A percentile compares a stretch with the other conserved stretches of the same genome.
Conservation (phyloP, 148 eudicot species). For the Polygonum aviculare region DNA sequence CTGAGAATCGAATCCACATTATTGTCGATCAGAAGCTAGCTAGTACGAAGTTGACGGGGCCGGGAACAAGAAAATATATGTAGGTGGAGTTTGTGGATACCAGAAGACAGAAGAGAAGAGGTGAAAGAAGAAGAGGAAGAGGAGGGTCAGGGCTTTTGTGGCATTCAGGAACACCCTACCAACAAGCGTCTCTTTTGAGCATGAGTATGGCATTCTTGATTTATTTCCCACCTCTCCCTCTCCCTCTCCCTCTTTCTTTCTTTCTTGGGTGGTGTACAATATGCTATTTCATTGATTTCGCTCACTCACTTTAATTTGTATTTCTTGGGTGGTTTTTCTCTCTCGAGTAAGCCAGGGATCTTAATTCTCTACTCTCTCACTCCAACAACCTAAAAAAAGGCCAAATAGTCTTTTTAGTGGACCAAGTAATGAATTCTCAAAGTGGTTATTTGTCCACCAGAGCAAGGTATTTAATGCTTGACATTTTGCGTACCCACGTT, state of each 20-base stretch:
- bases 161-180: background rate
- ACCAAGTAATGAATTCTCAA: too few relatives aligned
- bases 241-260: too few relatives aligned
- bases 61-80: too few relatives aligned
- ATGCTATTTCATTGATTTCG: too few relatives aligned
- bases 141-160: background rate
- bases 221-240: background rate
- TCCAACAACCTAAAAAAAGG: background rate
- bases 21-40: background rate
- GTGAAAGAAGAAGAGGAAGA: background rate
- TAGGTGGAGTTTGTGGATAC: background rate
- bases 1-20: too few relatives aligned
- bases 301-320: too few relatives aligned
- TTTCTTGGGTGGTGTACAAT: too few relatives aligned
- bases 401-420: background rate
- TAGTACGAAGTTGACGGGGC: too few relatives aligned
- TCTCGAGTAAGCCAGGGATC: background rate
- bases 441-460: too few relatives aligned
- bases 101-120: background rate
- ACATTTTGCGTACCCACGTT: too few relatives aligned
- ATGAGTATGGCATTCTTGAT: background rate
- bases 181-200: background rate
- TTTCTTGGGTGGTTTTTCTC: background rate
- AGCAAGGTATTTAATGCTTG: too few relatives aligned
- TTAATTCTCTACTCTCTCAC: background rate